Conservation (phyloP, 345 rosid genomes). For the Gossypium ekmanianum region DNA sequence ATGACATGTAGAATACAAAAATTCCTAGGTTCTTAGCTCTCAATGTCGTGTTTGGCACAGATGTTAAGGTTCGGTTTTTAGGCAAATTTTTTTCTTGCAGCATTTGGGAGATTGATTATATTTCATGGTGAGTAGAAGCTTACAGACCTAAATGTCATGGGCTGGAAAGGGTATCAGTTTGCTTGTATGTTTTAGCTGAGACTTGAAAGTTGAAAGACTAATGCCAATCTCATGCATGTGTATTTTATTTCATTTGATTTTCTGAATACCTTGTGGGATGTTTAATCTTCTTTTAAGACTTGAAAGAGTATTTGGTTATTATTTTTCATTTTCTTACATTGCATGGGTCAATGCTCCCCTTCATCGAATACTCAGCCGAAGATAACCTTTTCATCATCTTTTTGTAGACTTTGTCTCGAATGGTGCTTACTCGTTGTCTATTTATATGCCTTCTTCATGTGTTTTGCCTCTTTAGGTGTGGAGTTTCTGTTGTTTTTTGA, state of each 20-base stretch:
- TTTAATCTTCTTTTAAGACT: neutral
- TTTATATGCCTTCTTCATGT: neutral
- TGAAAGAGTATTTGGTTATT: neutral
- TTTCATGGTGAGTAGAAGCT: neutral
- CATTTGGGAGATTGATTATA: neutral
- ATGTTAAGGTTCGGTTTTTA: neutral
- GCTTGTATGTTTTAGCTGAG: slow-evolving; percentile 6
- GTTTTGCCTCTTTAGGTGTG: neutral
- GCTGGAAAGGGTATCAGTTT: neutral
- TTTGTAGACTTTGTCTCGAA: neutral
- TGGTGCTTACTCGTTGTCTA: neutral
- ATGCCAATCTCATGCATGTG: neutral
- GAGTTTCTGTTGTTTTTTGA: neutral
- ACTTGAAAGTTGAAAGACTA: neutral
- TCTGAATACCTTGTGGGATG: neutral
- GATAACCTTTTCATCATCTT: neutral
- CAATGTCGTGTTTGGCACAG: neutral
- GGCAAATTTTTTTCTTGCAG: neutral
- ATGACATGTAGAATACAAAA: neutral
- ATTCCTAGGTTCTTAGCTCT: neutral
- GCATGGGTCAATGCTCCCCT: neutral
- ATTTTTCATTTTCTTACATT: neutral
- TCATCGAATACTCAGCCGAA: neutral
- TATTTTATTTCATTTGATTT: neutral
- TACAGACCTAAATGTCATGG: neutral